Conservation (phyloP, 495 filamentous ascomycete genomes). For the Elasticomyces elasticus region DNA sequence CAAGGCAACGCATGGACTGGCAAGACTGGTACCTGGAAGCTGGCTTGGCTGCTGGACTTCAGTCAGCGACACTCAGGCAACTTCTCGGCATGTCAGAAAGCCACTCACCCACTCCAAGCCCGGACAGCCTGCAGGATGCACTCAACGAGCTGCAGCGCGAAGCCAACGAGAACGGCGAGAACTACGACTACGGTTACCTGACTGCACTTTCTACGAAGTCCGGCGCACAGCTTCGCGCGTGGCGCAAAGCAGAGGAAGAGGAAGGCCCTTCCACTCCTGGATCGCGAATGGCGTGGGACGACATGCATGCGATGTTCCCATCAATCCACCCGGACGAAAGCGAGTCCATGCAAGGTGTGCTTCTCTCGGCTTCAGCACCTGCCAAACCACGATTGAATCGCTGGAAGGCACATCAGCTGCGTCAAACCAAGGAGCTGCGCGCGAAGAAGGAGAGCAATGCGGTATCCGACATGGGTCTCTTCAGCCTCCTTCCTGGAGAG, state of each 20-base stretch:
- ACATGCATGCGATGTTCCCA: not conserved
- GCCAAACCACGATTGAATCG: slow-evolving; percentile 1
- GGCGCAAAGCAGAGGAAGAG: not conserved
- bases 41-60: too few relatives aligned
- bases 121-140: not conserved
- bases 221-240: not conserved
- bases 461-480: slow-evolving; percentile 6
- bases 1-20: too few relatives aligned
- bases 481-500: slow-evolving; percentile 8
- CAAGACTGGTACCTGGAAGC: too few relatives aligned
- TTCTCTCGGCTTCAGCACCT: not conserved
- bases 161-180: not conserved
- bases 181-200: not conserved
- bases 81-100: not conserved
- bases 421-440: not conserved
- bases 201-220: not conserved
- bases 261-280: not conserved
- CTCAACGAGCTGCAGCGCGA: not conserved
- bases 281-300: not conserved
- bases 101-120: not conserved
- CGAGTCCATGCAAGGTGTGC: not conserved
- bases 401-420: slow-evolving; percentile 2
- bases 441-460: not conserved
- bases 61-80: too few relatives aligned
- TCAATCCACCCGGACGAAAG: not conserved